phyloP scores from a whole-genome alignment of 768 basidiomycete genomes.

The Leccinum imitatum region DNA sequence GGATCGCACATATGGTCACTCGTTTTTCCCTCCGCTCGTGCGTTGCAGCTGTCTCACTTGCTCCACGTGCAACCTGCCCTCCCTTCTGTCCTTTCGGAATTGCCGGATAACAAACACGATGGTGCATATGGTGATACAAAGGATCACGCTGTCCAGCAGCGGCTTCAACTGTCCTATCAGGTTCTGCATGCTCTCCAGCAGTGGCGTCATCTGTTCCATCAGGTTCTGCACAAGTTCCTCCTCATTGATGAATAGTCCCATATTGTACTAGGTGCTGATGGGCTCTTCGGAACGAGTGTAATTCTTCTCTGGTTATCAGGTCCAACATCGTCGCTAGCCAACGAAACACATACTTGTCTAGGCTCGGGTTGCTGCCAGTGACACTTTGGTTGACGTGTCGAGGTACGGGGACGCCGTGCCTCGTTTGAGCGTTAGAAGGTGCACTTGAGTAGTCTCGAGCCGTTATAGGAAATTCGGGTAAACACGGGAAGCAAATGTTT shows the following conservation, averaged over 20 bases:
- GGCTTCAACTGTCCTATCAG: constrained; percentile 5
- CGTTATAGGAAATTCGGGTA: too few species aligned
- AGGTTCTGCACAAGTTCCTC: not conserved
- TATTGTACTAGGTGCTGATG: constrained; percentile 7
- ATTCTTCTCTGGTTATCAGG: not conserved
- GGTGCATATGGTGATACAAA: constrained; percentile 19
- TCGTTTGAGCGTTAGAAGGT: not conserved
- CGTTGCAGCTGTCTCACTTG: constrained; percentile 13
- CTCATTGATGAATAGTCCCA: constrained; percentile 25
- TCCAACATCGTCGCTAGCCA: not conserved
- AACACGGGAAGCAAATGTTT: too few species aligned
- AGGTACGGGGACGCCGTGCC: not conserved
- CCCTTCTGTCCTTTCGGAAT: constrained; percentile 21
- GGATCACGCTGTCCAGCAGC: not conserved
- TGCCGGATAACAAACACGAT: constrained; percentile 18
- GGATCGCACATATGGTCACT: constrained; percentile 3
- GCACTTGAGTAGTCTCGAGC: too few species aligned
- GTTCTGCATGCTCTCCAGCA: not conserved
- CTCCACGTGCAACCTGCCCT: constrained; percentile 16
- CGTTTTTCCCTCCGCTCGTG: not conserved
- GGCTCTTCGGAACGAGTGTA: not conserved
- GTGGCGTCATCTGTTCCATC: constrained; percentile 7
- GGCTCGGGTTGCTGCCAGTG: not conserved
- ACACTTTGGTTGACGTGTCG: not conserved
- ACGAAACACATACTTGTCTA: constrained; percentile 1